phyloP scores from a whole-genome alignment of 1,139 yeast species.

The Sugiyamaella japonica region DNA sequence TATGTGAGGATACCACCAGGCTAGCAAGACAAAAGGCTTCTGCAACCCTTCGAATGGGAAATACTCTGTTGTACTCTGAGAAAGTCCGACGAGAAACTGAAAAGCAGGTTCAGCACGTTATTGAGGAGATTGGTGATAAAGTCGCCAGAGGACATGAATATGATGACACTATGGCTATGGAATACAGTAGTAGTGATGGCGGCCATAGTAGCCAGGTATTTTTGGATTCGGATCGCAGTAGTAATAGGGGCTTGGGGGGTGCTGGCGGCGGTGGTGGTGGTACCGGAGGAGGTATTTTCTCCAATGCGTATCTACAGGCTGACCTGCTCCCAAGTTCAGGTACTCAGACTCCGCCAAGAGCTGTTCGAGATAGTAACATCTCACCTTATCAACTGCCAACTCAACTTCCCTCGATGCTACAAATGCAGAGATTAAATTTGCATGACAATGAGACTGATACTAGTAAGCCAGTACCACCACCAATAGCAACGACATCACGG shows the following conservation, averaged over 20 bases:
- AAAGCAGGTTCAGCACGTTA: slow-evolving; percentile 61
- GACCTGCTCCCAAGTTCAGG: slow-evolving; percentile 28
- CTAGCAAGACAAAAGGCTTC: slow-evolving; percentile 69
- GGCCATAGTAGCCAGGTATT: slow-evolving; percentile 26
- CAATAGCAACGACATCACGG: background rate
- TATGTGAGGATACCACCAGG: slow-evolving; percentile 67
- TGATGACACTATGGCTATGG: slow-evolving; percentile 13
- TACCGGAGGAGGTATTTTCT: slow-evolving; percentile 23
- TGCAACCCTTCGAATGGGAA: slow-evolving; percentile 70
- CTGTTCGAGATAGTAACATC: slow-evolving; percentile 14
- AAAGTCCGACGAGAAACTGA: slow-evolving; percentile 83
- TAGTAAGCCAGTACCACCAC: background rate
- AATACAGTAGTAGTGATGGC: slow-evolving; percentile 14
- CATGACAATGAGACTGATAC: slow-evolving; percentile 13
- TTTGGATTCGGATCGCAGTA: slow-evolving; percentile 24
- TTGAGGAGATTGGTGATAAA: slow-evolving; percentile 46
- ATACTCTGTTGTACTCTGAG: slow-evolving; percentile 75
- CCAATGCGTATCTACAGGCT: slow-evolving; percentile 30
- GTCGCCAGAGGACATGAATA: slow-evolving; percentile 8
- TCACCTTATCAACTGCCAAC: slow-evolving; percentile 27
- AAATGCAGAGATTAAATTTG: slow-evolving; percentile 20
- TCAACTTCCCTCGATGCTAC: slow-evolving; percentile 18
- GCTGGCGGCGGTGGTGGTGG: slow-evolving; percentile 14
- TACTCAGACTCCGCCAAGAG: slow-evolving; percentile 14
- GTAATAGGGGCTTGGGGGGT: slow-evolving; percentile 18